These are phyloP conservation scores for Corrigiola litoralis DNA, from an alignment of 179 eudicot species.

Conservation along the genomic window DNA sequence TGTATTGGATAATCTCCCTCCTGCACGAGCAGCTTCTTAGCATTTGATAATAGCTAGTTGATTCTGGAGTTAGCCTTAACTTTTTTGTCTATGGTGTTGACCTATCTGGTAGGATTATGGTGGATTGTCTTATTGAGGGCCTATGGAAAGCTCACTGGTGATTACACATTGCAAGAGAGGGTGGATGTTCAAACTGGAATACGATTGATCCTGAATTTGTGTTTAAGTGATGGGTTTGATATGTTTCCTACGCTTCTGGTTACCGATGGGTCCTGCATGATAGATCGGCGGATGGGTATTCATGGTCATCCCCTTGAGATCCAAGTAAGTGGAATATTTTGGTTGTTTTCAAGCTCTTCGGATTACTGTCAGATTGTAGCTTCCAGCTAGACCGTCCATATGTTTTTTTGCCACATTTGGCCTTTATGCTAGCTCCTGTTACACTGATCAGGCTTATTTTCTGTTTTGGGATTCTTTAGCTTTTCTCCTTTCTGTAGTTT, in stretches of 20 bases:
- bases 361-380: not conserved
- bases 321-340: constrained; percentile 51
- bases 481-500: not conserved
- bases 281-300: constrained; percentile 96
- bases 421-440: not conserved
- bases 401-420: not conserved
- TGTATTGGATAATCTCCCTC: not conserved
- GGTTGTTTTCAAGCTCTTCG: not conserved
- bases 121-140: constrained; percentile 91
- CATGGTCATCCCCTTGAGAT: constrained; percentile 98
- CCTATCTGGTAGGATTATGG: constrained; percentile 63
- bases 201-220: constrained; percentile 60
- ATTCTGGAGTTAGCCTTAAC: not conserved
- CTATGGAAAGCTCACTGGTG: constrained; percentile 88
- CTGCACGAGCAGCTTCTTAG: not conserved
- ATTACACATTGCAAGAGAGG: constrained; percentile 80
- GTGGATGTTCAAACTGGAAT: constrained; percentile 93
- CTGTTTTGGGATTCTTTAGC: not conserved
- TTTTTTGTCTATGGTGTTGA: constrained; percentile 8
- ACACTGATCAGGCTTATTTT: not conserved
- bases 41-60: not conserved
- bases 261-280: constrained; percentile 98
- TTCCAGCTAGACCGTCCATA: not conserved
- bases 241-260: constrained; percentile 95
- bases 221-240: constrained; percentile 89